Percentiles rank a stretch among this genome's conserved stretches.
These are phyloP conservation scores for Zoysia japonica DNA, from an alignment of 176 grass and related monocot genomes.

Conservation along the genomic window DNA sequence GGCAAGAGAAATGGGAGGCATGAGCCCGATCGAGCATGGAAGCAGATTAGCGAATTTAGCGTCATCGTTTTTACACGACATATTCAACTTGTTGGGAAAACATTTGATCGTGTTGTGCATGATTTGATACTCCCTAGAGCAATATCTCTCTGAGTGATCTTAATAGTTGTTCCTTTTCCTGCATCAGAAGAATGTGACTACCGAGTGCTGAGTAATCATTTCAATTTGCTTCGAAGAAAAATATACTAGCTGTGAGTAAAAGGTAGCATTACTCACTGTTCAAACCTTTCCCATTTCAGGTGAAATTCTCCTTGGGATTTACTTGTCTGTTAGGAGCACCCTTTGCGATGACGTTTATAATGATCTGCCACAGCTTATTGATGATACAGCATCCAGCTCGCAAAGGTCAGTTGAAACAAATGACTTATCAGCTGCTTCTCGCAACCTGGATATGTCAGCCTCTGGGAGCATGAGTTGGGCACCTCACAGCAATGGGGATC, in stretches of 20 bases:
- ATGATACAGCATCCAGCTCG: conserved; percentile 46
- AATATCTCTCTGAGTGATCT: background rate
- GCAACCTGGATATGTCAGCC: conserved; percentile 32
- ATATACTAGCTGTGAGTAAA: background rate
- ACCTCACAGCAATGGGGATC: conserved; percentile 26
- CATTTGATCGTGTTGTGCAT: background rate
- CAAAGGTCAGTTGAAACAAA: conserved; percentile 43
- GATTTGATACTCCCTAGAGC: background rate
- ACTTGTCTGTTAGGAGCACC: conserved; percentile 45
- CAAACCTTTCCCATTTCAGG: conserved; percentile 47
- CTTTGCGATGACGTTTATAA: conserved; percentile 28
- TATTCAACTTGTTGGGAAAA: background rate
- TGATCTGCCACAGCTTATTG: conserved; percentile 20
- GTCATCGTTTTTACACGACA: background rate
- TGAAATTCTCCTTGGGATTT: conserved; percentile 77
- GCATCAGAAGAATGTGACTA: background rate
- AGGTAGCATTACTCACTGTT: conserved; percentile 14
- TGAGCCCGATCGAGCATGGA: background rate
- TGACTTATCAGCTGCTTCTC: conserved; percentile 27
- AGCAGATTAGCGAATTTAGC: background rate
- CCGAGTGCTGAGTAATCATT: background rate
- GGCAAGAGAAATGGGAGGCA: background rate
- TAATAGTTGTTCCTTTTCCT: conserved; percentile 3
- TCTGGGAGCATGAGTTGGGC: conserved; percentile 29
- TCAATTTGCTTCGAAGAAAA: background rate